Evolutionary conservation across 179 eudicot genomes (phyloP), one percentile per base, ranked within the genome.

Genomic region (Gypsophila paniculata): DNA sequence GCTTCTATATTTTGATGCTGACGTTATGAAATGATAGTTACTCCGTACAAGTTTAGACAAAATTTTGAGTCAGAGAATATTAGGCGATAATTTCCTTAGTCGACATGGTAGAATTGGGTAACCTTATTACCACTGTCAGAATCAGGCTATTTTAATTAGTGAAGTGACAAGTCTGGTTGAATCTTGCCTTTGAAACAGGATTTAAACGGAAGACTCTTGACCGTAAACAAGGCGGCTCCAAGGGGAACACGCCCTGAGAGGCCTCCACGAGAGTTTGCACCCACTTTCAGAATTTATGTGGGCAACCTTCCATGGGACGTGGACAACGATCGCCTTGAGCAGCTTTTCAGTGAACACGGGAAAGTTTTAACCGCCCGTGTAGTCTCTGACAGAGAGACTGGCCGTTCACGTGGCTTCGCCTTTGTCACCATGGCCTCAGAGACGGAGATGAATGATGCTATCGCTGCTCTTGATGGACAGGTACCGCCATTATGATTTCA

Each of bases 271-370:
- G 79, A 73, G 19, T 80, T 61, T 72, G 88, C 80, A 44, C 82
- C 91, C 44, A 12, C 85, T 49, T 83, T 76, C 80, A 83, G 87
- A 75, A 69, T 85, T 53, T 85, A 93, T 78, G 99, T 94, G 18
- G 97, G 94, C 12, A 94, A 94, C 81, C 78, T 94, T 80, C 94
- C 99, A 18, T 94, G 99, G 99, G 86, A 82, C 53, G 87, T 90
- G 55, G 97, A 94, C 79, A 81, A 80, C 71, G 73, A 72, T 51
- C 86, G 95, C 57, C 91, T 94, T 42, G 95, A 90, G 77, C 84
- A 92, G 68, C 71, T 90, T 51, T 92, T 92, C 74, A 88, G 95
- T 51, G 91, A 91, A 78, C 85, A 85, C 23, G 97, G 97, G 15
- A 90, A 83, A 58, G 91, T 94, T 51, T 69, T 87, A 48, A 78